These are phyloP conservation scores for Aegilops tauschii DNA, from an alignment of 176 grass and related monocot genomes.

Conservation along the genomic window DNA sequence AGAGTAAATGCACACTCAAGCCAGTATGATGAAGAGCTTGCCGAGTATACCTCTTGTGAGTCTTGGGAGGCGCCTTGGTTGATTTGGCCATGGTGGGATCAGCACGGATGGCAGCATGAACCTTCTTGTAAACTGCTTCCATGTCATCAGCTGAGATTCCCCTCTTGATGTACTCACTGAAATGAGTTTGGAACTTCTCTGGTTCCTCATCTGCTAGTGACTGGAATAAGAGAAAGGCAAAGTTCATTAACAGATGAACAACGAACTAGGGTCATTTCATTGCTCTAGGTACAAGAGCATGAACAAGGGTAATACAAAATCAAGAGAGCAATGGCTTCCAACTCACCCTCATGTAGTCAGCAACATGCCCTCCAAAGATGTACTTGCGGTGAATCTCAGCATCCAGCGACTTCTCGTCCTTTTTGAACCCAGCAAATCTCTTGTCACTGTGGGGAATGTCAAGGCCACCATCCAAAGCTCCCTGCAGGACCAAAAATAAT, in stretches of 20 bases:
- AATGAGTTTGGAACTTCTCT: slow-evolving; percentile 77
- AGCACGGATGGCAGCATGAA: slow-evolving; percentile 79
- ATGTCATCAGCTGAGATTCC: slow-evolving; percentile 64
- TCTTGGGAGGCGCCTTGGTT: slow-evolving; percentile 49
- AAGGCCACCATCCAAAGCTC: slow-evolving; percentile 64
- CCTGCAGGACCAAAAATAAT: slow-evolving; percentile 16
- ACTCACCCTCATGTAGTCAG: slow-evolving; percentile 58
- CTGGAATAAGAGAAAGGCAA: slow-evolving; percentile 8
- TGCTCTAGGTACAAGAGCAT: not conserved
- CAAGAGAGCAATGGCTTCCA: not conserved
- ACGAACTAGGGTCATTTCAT: not conserved
- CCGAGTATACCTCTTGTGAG: slow-evolving; percentile 62
- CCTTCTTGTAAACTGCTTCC: slow-evolving; percentile 85
- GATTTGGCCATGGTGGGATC: slow-evolving; percentile 48
- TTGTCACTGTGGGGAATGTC: slow-evolving; percentile 71
- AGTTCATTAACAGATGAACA: not conserved
- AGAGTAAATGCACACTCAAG: not conserved
- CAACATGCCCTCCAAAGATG: slow-evolving; percentile 64
- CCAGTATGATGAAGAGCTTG: not conserved
- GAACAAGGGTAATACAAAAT: not conserved
- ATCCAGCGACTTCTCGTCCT: slow-evolving; percentile 57
- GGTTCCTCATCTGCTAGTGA: slow-evolving; percentile 75
- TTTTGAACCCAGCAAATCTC: slow-evolving; percentile 70
- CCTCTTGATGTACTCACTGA: slow-evolving; percentile 74
- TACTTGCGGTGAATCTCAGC: slow-evolving; percentile 65